Evolutionary conservation across 78 protist species (phyloP).

Genomic region (Dictyostelium discoideum): dicty_2.7 NC_007088.5:1740001-1740500

Average conservation of each 20-base stretch:
- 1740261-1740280: background rate
- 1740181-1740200: background rate
- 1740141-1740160: background rate
- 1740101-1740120: background rate
- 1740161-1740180: background rate
- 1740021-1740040: background rate
- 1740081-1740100: background rate
- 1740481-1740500: background rate
- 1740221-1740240: background rate
- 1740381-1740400: constrained; percentile 49
- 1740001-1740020: background rate
- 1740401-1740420: constrained; percentile 42
- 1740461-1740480: background rate
- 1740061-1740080: background rate
- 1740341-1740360: constrained; percentile 48
- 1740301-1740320: background rate
- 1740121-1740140: background rate
- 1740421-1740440: constrained; percentile 39
- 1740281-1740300: background rate
- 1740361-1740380: constrained; percentile 53
- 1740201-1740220: background rate
- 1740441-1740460: constrained; percentile 3
- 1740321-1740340: constrained; percentile 47
- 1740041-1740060: constrained; percentile 8
- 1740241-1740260: background rate